Conservation (phyloP, 2,329 filamentous ascomycete species). For the Epicoccum nigrum region DNA sequence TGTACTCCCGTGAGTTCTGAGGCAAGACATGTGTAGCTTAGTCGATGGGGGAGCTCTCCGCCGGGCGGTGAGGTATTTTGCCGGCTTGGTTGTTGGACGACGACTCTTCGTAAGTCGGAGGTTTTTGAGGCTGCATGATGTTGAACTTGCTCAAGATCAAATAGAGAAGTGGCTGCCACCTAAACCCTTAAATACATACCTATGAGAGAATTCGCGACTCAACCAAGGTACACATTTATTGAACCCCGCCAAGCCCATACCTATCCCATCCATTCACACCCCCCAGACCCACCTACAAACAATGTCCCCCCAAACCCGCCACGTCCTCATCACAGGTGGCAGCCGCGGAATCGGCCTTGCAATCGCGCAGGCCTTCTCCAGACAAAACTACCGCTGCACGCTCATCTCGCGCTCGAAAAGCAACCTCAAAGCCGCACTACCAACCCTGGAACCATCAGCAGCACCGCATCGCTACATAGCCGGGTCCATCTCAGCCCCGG, state of each 20-base stretch:
- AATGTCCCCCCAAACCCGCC: constrained; percentile 20
- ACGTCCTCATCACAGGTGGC: constrained; percentile 48
- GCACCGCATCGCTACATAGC: constrained; percentile 33
- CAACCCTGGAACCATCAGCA: constrained; percentile 22
- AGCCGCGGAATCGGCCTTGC: constrained; percentile 48
- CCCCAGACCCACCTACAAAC: background rate
- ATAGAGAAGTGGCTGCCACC: too few relatives aligned
- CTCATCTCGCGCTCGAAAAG: constrained; percentile 39
- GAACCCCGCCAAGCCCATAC: constrained; percentile 6
- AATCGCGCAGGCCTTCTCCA: constrained; percentile 44
- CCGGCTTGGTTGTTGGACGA: too few relatives aligned
- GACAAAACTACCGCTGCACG: constrained; percentile 37
- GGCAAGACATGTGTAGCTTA: too few relatives aligned
- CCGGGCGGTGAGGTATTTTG: too few relatives aligned
- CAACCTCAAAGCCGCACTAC: constrained; percentile 31
- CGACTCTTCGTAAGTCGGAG: too few relatives aligned
- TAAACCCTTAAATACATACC: too few relatives aligned
- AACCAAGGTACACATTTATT: too few relatives aligned
- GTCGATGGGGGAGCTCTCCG: too few relatives aligned
- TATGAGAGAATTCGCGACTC: too few relatives aligned
- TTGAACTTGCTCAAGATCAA: too few relatives aligned
- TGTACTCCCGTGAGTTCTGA: too few relatives aligned
- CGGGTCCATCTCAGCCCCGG: constrained; percentile 31
- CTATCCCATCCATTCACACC: background rate
- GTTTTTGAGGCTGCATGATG: too few relatives aligned